Conservation (phyloP, 495 filamentous ascomycete species). For the Xylaria longipes region DNA sequence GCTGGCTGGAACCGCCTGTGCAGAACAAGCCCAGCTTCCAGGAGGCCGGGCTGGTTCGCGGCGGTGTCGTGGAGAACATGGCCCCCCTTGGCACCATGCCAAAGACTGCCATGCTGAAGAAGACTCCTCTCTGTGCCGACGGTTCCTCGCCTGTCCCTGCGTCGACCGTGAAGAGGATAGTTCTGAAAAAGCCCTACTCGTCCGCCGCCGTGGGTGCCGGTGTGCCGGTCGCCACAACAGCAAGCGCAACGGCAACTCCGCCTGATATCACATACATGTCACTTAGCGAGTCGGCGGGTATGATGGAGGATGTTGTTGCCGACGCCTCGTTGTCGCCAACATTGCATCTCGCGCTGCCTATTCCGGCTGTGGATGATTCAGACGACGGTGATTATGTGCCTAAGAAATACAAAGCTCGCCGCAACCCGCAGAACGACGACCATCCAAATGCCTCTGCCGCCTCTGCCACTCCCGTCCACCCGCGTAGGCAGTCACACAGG, state of each 20-base stretch:
- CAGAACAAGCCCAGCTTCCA: slow-evolving; percentile 72
- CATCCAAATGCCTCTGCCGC: slow-evolving; percentile 13
- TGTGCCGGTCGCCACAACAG: slow-evolving; percentile 21
- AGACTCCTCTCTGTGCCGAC: slow-evolving; percentile 35
- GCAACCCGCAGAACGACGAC: slow-evolving; percentile 10
- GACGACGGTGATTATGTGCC: slow-evolving; percentile 38
- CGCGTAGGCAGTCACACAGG: slow-evolving; percentile 35
- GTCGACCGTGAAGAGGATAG: slow-evolving; percentile 44
- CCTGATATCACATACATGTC: slow-evolving; percentile 19
- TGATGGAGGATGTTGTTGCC: slow-evolving; percentile 11
- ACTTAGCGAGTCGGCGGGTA: slow-evolving; percentile 4
- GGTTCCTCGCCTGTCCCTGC: slow-evolving; percentile 32
- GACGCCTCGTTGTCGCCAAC: slow-evolving; percentile 32
- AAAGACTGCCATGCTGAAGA: slow-evolving; percentile 54
- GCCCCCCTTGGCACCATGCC: slow-evolving; percentile 70
- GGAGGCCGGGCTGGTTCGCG: slow-evolving; percentile 67
- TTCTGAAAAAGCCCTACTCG: slow-evolving; percentile 45
- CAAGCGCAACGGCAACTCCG: slow-evolving; percentile 23
- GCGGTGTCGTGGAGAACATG: slow-evolving; percentile 74
- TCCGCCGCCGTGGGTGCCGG: slow-evolving; percentile 28
- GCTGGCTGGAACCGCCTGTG: slow-evolving; percentile 75
- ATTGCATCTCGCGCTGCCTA: slow-evolving; percentile 29
- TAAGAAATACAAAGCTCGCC: slow-evolving; percentile 36
- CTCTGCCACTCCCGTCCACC: slow-evolving; percentile 16
- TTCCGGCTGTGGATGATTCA: slow-evolving; percentile 23